Conservation (phyloP, 2,329 filamentous ascomycete genomes). For the Arthrobotrys conoides region DNA sequence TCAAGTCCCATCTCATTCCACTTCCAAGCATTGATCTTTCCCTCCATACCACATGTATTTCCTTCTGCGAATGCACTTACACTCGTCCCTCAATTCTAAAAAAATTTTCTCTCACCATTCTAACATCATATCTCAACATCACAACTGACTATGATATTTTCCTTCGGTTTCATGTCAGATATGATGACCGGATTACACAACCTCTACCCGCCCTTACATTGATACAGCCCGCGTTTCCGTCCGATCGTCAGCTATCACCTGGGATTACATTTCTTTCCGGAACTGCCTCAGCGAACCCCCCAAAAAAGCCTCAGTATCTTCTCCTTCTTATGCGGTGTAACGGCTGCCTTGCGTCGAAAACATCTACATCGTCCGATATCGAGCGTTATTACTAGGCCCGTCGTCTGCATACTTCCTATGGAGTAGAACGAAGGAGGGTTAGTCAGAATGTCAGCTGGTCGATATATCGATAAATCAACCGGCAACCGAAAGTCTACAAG, state of each 20-base stretch:
- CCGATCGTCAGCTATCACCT: background rate
- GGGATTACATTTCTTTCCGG: background rate
- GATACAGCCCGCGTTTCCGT: background rate
- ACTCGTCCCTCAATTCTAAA: background rate
- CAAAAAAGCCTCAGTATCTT: background rate
- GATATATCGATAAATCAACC: background rate
- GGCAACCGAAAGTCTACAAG: slow-evolving; percentile 4
- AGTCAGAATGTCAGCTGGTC: background rate
- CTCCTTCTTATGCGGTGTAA: slow-evolving; percentile 17
- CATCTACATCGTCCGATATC: background rate
- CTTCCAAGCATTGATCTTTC: background rate
- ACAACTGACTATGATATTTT: background rate
- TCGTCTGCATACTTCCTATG: background rate
- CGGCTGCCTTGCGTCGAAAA: slow-evolving; percentile 11
- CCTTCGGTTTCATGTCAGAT: background rate
- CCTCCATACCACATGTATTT: background rate
- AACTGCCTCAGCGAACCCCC: background rate
- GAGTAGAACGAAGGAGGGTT: background rate
- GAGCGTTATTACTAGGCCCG: background rate
- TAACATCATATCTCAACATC: background rate
- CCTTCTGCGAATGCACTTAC: background rate
- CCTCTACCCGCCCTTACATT: slow-evolving; percentile 1
- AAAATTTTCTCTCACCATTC: slow-evolving; percentile 3
- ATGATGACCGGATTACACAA: background rate
- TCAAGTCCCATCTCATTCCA: background rate